Percentiles rank a stretch among this genome's conserved stretches.
These are phyloP conservation scores for Aspergillus bombycis DNA, from an alignment of 2,329 filamentous ascomycete species.

Conservation along the genomic window DNA sequence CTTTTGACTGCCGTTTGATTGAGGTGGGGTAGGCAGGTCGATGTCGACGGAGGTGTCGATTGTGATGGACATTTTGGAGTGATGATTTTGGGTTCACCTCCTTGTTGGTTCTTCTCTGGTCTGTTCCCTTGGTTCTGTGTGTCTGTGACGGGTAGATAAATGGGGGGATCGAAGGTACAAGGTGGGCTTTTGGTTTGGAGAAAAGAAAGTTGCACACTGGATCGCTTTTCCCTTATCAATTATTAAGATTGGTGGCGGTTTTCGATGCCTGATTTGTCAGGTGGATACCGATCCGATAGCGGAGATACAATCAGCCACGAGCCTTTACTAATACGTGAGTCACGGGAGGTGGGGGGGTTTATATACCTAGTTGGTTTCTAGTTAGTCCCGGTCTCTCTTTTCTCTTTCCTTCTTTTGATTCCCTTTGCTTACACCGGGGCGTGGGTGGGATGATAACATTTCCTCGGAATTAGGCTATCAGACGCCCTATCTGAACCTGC, in stretches of 20 bases:
- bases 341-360: not conserved
- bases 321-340: not conserved
- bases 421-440: no score
- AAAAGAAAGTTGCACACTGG: not conserved
- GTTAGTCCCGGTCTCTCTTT: not conserved
- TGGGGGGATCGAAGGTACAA: not conserved
- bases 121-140: not conserved
- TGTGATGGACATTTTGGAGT: slow-evolving; percentile 8
- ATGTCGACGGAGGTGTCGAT: slow-evolving; percentile 27
- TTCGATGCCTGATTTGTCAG: not conserved
- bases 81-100: not conserved
- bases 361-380: not conserved
- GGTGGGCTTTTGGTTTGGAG: not conserved
- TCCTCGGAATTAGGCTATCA: no score
- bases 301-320: not conserved
- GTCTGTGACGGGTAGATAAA: not conserved
- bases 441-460: no score
- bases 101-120: not conserved
- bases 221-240: not conserved
- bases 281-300: slow-evolving; percentile 1
- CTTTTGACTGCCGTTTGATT: not conserved
- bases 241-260: slow-evolving; percentile 2
- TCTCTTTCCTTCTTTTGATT: not conserved
- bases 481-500: no score
- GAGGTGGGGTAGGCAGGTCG: slow-evolving; percentile 30